Conservation (phyloP, 306 rosid species). For the Hippophae gyantsensis region DNA sequence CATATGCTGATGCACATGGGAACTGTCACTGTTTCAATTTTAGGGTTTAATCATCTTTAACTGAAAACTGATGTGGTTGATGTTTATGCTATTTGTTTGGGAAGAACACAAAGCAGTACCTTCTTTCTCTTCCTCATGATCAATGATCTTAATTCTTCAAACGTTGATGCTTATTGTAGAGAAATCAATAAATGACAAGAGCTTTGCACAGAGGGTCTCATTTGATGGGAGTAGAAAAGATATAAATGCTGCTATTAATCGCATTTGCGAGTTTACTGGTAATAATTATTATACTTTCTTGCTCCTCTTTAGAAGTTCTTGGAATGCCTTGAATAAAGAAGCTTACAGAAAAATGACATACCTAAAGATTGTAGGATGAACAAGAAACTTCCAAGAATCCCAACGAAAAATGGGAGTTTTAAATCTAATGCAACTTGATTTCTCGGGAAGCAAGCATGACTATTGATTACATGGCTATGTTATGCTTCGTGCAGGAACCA, state of each 20-base stretch:
- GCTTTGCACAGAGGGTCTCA: slow-evolving; percentile 47
- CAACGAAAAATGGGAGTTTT: too few species aligned
- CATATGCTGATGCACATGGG: too few species aligned
- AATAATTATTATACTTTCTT: slow-evolving; percentile 12
- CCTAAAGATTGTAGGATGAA: too few species aligned
- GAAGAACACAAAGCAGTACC: not conserved
- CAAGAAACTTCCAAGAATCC: too few species aligned
- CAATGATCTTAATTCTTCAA: slow-evolving; percentile 10
- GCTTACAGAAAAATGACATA: too few species aligned
- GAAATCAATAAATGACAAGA: slow-evolving; percentile 57
- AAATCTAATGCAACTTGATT: not conserved
- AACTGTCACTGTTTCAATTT: too few species aligned
- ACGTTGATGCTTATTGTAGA: slow-evolving; percentile 30
- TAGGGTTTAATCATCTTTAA: too few species aligned
- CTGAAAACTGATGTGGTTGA: too few species aligned
- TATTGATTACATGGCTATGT: slow-evolving; percentile 7
- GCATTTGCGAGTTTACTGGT: slow-evolving; percentile 87
- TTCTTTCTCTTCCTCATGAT: not conserved
- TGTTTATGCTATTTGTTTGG: not conserved
- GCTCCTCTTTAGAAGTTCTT: not conserved
- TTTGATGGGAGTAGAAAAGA: slow-evolving; percentile 87
- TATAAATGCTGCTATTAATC: slow-evolving; percentile 80
- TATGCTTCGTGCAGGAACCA: slow-evolving; percentile 67
- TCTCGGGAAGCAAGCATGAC: slow-evolving; percentile 8
- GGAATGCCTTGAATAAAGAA: too few species aligned